A percentile compares a stretch with the other conserved stretches of the same genome.
These are phyloP conservation scores for Aspergillus niger DNA, from an alignment of 2,329 filamentous ascomycete genomes.

Conservation along the genomic window DNA sequence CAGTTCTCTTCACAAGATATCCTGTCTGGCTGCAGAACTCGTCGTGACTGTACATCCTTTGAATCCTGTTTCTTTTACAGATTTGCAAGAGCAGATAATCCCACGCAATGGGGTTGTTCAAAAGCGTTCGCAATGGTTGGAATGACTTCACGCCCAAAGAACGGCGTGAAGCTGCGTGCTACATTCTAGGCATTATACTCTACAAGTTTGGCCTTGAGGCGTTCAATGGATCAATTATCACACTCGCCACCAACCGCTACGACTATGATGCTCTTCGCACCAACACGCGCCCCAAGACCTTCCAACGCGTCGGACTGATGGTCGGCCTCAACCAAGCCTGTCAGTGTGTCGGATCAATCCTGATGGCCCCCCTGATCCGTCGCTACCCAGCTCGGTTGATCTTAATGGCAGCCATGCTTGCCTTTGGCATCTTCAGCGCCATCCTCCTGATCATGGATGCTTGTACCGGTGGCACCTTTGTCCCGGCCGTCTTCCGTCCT, in stretches of 20 bases:
- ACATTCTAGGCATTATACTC: conserved; percentile 20
- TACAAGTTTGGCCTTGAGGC: conserved; percentile 21
- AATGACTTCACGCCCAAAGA: conserved; percentile 16
- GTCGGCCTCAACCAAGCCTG: conserved; percentile 20
- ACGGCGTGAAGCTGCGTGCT: conserved; percentile 15
- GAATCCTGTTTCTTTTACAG: neutral
- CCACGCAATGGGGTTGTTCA: conserved; percentile 11
- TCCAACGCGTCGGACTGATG: conserved; percentile 22
- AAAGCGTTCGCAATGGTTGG: conserved; percentile 14
- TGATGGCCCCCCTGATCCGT: conserved; percentile 19
- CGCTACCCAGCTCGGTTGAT: conserved; percentile 19
- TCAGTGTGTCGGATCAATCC: conserved; percentile 21
- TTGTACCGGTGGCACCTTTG: conserved; percentile 18
- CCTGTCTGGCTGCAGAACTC: neutral
- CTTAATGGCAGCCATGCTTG: conserved; percentile 14
- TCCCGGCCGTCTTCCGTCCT: conserved; percentile 9
- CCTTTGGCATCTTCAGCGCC: conserved; percentile 19
- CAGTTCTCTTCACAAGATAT: neutral
- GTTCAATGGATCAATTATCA: conserved; percentile 20
- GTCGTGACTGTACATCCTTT: neutral
- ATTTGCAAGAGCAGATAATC: neutral
- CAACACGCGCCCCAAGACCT: conserved; percentile 16
- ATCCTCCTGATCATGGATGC: conserved; percentile 21
- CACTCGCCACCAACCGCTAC: conserved; percentile 20
- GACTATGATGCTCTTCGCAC: conserved; percentile 19